Percentiles rank a stretch among this genome's conserved stretches.
phyloP scores from a whole-genome alignment of 257 asterid genomes.

The Solanum bulbocastanum region DNA sequence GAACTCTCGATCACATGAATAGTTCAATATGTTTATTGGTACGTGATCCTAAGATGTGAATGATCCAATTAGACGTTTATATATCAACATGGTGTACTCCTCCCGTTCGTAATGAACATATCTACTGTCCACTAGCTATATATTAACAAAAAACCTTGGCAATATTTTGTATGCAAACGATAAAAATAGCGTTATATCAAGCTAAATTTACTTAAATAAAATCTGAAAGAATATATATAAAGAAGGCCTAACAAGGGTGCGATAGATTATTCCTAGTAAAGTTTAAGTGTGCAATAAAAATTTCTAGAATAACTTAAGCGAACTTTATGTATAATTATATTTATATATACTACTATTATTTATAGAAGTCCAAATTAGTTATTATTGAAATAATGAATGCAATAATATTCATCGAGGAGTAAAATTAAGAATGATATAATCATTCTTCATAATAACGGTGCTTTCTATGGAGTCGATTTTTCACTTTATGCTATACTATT shows the following conservation, averaged over 20 bases:
- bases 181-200: background rate
- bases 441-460: background rate
- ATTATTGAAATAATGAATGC: background rate
- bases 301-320: background rate
- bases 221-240: too few species aligned
- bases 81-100: background rate
- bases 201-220: background rate
- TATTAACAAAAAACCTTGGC: background rate
- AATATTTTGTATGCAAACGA: background rate
- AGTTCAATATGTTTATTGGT: background rate
- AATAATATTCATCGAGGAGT: background rate
- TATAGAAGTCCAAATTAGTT: too few species aligned
- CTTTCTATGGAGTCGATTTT: background rate
- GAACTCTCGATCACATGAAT: background rate
- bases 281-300: background rate
- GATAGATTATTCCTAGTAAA: too few species aligned
- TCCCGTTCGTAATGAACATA: background rate
- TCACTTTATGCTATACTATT: background rate
- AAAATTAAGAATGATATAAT: background rate
- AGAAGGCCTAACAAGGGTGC: background rate
- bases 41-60: background rate
- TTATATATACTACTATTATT: too few species aligned
- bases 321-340: too few species aligned
- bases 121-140: background rate
- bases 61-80: background rate